These are phyloP conservation scores for Stachybotrys chlorohalonatus DNA, from an alignment of 2,329 filamentous ascomycete species.

Conservation along the genomic window DNA sequence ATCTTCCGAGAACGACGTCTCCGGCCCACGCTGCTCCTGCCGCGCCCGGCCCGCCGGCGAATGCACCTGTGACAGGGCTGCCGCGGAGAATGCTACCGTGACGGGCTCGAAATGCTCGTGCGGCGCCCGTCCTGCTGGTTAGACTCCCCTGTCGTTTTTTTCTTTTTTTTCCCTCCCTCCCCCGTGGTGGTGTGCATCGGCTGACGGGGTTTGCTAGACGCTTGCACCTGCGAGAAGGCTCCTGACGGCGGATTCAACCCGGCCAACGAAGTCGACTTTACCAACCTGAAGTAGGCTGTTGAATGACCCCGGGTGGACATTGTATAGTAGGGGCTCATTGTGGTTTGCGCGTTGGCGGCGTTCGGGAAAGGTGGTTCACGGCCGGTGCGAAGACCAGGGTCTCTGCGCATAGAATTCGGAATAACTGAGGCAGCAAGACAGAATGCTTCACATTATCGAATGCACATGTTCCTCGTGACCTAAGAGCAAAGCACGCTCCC, in stretches of 20 bases:
- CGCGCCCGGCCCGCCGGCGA: constrained; percentile 68
- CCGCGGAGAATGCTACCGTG: constrained; percentile 57
- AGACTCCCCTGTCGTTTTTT: constrained; percentile 17
- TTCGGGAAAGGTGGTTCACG: not conserved
- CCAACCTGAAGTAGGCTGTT: constrained; percentile 48
- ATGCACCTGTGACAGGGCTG: constrained; percentile 72
- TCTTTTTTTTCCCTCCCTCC: not conserved
- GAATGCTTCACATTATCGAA: too few species aligned
- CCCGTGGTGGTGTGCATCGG: not conserved
- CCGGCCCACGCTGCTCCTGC: constrained; percentile 74
- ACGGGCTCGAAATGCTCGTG: constrained; percentile 62
- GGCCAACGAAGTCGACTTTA: constrained; percentile 76
- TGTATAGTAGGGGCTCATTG: not conserved
- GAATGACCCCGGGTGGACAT: not conserved
- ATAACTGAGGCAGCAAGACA: too few species aligned
- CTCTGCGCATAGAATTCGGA: too few species aligned
- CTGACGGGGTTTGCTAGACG: constrained; percentile 30
- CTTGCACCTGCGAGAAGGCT: constrained; percentile 77
- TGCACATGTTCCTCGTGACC: too few species aligned
- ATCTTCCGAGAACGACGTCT: constrained; percentile 61
- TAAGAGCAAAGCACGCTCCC: too few species aligned
- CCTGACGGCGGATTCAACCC: constrained; percentile 52
- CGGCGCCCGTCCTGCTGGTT: constrained; percentile 64
- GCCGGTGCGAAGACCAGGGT: not conserved
- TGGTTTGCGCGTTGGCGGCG: not conserved